These are phyloP conservation scores for Paramyrothecium roridum DNA, from an alignment of 2,329 filamentous ascomycete species.

Conservation along the genomic window DNA sequence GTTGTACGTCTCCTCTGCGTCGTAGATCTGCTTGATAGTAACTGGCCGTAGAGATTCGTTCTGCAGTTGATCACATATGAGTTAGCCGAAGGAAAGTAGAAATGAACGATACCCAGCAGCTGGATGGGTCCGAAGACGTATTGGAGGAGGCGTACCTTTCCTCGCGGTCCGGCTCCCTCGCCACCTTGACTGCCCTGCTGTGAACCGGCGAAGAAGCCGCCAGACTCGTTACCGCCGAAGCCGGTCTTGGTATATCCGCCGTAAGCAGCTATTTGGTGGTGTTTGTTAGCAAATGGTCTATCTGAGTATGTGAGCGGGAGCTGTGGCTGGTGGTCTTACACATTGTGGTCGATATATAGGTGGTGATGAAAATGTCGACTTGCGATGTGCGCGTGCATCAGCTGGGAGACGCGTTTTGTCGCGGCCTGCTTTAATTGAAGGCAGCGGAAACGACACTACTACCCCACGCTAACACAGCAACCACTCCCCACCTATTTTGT, in stretches of 20 bases:
- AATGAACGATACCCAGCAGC: constrained; percentile 6
- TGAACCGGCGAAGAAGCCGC: constrained; percentile 59
- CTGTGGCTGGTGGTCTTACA: constrained; percentile 20
- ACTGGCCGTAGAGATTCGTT: constrained; percentile 90
- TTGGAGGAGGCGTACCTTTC: constrained; percentile 33
- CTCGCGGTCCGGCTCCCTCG: constrained; percentile 20
- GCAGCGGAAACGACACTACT: constrained; percentile 2
- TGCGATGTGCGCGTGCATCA: background rate
- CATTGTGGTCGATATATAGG: constrained; percentile 24
- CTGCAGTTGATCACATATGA: constrained; percentile 49
- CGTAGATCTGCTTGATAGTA: constrained; percentile 91
- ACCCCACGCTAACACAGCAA: constrained; percentile 15
- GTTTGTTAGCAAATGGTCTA: constrained; percentile 6
- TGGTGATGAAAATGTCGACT: background rate
- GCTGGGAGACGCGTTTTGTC: constrained; percentile 26
- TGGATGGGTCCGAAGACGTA: background rate
- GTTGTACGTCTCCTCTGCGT: constrained; percentile 73
- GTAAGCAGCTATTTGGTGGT: constrained; percentile 40
- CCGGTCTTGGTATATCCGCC: constrained; percentile 41
- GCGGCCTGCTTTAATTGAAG: constrained; percentile 28
- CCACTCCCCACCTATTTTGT: background rate
- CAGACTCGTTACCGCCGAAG: constrained; percentile 57
- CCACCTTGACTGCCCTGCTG: constrained; percentile 55
- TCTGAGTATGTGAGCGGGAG: background rate
- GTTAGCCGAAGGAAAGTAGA: constrained; percentile 2